Percentiles rank a stretch among this genome's conserved stretches.
Evolutionary conservation across 768 basidiomycete genomes (phyloP).

Genomic region (Panus rudis): DNA sequence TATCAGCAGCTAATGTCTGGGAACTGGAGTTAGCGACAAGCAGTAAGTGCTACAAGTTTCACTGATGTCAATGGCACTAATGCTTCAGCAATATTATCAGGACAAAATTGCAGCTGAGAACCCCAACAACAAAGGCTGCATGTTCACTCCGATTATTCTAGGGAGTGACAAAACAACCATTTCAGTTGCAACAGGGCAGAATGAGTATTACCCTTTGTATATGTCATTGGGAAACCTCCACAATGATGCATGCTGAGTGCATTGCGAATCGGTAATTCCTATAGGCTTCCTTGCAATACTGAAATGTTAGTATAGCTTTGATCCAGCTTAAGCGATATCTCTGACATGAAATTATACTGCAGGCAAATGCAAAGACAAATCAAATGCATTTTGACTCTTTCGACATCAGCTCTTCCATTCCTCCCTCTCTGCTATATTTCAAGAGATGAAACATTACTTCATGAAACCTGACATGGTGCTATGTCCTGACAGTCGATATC

Average conservation of each 20-base stretch:
- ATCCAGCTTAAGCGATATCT: not conserved
- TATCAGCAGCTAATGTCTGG: conserved; percentile 31
- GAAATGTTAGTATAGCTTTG: conserved; percentile 15
- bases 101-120: conserved; percentile 9
- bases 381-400: conserved; percentile 10
- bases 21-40: conserved; percentile 28
- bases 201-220: conserved; percentile 20
- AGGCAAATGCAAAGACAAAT: not conserved
- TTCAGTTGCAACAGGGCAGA: conserved; percentile 18
- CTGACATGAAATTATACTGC: not conserved
- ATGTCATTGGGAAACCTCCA: conserved; percentile 17
- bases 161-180: conserved; percentile 24
- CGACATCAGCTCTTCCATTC: conserved; percentile 15
- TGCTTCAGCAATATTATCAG: conserved; percentile 1
- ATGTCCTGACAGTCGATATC: conserved; percentile 30
- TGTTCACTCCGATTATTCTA: conserved; percentile 14
- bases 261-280: conserved; percentile 18
- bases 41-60: conserved; percentile 18
- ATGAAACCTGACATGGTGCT: conserved; percentile 15
- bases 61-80: not conserved
- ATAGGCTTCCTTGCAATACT: conserved; percentile 25
- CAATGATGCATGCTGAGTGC: conserved; percentile 17
- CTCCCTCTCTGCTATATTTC: conserved; percentile 7
- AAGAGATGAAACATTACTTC: conserved; percentile 6
- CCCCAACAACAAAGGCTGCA: conserved; percentile 3